Conservation (phyloP, 352 stramenopile genomes). For the Pythium brachiatum region DNA sequence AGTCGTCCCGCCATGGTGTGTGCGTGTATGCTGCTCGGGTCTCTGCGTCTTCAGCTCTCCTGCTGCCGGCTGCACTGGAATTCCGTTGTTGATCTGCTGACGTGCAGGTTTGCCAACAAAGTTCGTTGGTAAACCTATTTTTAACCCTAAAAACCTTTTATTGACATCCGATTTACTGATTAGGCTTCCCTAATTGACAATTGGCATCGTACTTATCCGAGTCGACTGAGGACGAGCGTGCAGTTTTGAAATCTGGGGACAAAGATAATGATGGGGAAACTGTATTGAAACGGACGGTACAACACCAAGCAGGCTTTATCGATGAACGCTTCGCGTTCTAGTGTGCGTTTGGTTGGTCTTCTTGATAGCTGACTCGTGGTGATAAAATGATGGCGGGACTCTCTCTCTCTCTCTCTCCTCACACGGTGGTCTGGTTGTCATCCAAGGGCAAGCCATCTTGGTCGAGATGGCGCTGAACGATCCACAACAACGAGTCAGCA, state of each 20-base stretch:
- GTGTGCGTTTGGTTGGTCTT: not conserved
- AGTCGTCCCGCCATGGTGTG: constrained; percentile 14
- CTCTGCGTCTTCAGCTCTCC: constrained; percentile 4
- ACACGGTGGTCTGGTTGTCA: constrained; percentile 24
- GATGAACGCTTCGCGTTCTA: not conserved
- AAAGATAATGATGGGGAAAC: not conserved
- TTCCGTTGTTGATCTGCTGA: too few species aligned
- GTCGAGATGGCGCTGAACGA: constrained; percentile 23
- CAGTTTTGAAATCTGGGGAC: constrained; percentile 5
- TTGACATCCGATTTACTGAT: too few species aligned
- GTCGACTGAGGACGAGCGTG: too few species aligned
- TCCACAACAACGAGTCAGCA: not conserved
- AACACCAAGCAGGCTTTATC: not conserved
- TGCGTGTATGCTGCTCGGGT: not conserved
- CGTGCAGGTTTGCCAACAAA: too few species aligned
- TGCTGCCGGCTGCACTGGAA: constrained; percentile 9
- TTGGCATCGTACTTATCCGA: constrained; percentile 14
- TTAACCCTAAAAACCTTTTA: too few species aligned
- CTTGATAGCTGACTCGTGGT: not conserved
- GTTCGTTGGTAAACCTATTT: too few species aligned
- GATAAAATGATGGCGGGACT: not conserved
- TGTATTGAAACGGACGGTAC: too few species aligned
- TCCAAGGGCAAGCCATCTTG: constrained; percentile 8
- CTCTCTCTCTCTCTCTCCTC: not conserved
- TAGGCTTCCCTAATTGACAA: too few species aligned